Percentiles rank a stretch among this genome's conserved stretches.
These are phyloP conservation scores for Rhododendron vialii DNA, from an alignment of 148 eudicot species.

Conservation along the genomic window DNA sequence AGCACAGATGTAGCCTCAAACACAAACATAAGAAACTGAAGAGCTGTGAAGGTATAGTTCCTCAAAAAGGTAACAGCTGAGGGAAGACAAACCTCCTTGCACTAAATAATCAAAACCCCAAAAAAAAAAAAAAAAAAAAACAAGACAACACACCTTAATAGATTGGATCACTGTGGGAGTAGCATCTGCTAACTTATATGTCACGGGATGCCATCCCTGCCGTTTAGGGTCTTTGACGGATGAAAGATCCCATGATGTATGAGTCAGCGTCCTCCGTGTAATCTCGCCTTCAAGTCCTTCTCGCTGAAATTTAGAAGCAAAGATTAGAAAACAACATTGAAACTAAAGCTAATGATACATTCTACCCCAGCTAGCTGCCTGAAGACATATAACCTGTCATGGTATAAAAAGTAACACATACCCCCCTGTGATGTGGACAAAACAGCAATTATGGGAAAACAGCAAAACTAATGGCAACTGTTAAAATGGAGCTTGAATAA, in stretches of 20 bases:
- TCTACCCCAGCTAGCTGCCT: neutral
- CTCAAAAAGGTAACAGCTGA: neutral
- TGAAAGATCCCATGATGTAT: conserved; percentile 83
- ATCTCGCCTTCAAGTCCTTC: conserved; percentile 81
- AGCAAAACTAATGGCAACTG: neutral
- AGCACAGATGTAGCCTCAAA: neutral
- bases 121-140: neutral
- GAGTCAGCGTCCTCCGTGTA: conserved; percentile 75
- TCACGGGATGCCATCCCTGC: conserved; percentile 93
- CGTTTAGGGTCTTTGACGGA: conserved; percentile 60
- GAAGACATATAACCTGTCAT: neutral
- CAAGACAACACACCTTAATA: conserved; percentile 55
- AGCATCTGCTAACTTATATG: conserved; percentile 87
- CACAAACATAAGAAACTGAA: neutral
- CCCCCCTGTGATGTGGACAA: neutral
- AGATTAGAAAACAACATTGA: neutral
- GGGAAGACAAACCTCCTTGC: neutral
- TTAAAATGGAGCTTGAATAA: neutral
- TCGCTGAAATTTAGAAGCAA: conserved; percentile 35
- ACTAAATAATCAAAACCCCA: neutral
- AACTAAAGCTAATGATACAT: neutral
- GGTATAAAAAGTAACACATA: neutral
- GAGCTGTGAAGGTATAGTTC: neutral
- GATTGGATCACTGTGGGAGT: conserved; percentile 60
- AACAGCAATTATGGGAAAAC: neutral